These are phyloP conservation scores for Serendipita sp. DNA, from an alignment of 768 basidiomycete genomes.

Conservation along the genomic window DNA sequence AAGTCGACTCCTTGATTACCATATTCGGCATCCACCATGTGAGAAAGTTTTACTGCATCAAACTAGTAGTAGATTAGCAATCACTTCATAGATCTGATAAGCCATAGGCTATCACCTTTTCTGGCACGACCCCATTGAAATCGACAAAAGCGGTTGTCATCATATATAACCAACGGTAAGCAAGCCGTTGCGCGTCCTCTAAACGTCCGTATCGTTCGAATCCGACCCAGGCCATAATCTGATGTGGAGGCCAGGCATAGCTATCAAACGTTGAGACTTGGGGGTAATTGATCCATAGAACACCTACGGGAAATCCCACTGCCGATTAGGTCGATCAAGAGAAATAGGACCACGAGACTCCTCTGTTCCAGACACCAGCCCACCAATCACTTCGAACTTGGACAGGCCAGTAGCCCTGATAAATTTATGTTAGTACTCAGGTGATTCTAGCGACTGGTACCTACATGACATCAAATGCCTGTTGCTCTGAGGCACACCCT, in stretches of 20 bases:
- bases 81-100: not conserved
- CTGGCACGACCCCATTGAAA: constrained; percentile 95
- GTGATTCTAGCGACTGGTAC: constrained; percentile 20
- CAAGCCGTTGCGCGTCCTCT: constrained; percentile 81
- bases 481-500: constrained; percentile 85
- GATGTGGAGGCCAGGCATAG: constrained; percentile 88
- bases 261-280: constrained; percentile 20
- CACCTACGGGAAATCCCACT: constrained; percentile 92
- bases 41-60: constrained; percentile 89
- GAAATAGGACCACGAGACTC: constrained; percentile 93
- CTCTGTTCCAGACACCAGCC: constrained; percentile 90
- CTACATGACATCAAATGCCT: constrained; percentile 84
- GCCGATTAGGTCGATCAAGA: constrained; percentile 88
- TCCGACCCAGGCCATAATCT: constrained; percentile 98
- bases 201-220: constrained; percentile 90
- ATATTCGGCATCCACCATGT: constrained; percentile 94
- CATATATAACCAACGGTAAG: constrained; percentile 98
- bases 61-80: constrained; percentile 33
- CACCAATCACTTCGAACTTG: constrained; percentile 94
- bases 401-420: constrained; percentile 65
- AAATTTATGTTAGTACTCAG: not conserved
- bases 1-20: constrained; percentile 95
- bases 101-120: constrained; percentile 46
- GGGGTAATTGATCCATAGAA: constrained; percentile 19
- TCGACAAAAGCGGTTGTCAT: constrained; percentile 91